Evolutionary conservation across 768 basidiomycete species (phyloP), one percentile per base, ranked within the genome.

Genomic region (Pholiota molesta): DNA sequence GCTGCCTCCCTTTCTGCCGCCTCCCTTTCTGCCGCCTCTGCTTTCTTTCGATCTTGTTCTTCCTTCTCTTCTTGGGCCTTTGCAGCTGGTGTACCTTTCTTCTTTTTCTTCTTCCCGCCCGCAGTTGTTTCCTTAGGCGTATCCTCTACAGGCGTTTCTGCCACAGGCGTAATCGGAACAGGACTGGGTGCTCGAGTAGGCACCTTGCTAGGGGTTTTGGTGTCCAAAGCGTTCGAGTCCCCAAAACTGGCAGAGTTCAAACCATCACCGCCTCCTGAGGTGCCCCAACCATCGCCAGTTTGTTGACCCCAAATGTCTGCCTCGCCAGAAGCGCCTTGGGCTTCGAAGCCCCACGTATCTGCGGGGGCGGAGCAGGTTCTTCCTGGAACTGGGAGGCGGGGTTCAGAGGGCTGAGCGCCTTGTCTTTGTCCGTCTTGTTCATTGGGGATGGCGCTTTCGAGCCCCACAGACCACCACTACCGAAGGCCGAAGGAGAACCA

Each of bases 401-500:
- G 53, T 77, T 77, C 45, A 76, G 65, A n/a, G 76, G 76, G 23
- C 76, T 77, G 10, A 74, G 65, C 14, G 64, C 66, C 52, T 71
- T 72, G 23, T 61, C 66, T 26, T 65, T 71, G 29, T 63, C 68
- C 19, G 60, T 65, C 37, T 65, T 71, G 31, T 63, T 67, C 31
- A 65, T 62, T 28, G 73, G 71, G 16, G 73, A 73, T 6, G 68
- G 62, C 40, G 60, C 61, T 37, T 73, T 68, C 23, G 71, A 66
- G 17, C 71, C 65, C 71, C 70, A 67, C 21, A 65, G 58, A 11
- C 66, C 62, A 13, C 42, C n/a, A 26, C 19, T 49, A 10, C 55
- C 47, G 33, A 58, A 35, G 1, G 45, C 33, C 13, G 57, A 33
- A 21, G 57, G 49, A 7, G 35, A 19, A 16, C 68, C 42, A 7